A percentile compares a stretch with the other conserved stretches of the same genome.
phyloP scores from a whole-genome alignment of 176 grass and related monocot species.

The Zizania latifolia region DNA sequence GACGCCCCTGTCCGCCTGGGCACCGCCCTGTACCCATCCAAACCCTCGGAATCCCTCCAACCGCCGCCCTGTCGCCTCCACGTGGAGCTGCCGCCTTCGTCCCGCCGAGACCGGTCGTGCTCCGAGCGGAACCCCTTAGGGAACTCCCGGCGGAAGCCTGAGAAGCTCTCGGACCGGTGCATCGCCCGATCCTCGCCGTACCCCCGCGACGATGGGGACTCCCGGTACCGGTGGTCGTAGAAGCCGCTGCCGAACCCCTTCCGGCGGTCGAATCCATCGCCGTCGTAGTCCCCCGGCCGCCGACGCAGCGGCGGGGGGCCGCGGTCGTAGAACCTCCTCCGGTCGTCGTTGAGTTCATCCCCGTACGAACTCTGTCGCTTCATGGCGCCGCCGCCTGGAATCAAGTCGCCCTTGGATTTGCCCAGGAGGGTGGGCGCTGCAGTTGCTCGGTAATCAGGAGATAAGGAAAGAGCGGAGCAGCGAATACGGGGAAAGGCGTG shows the following conservation, averaged over 20 bases:
- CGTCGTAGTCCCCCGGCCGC: slow-evolving; percentile 33
- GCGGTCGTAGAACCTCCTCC: slow-evolving; percentile 45
- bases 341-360: slow-evolving; percentile 52
- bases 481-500: slow-evolving; percentile 41
- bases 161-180: slow-evolving; percentile 76
- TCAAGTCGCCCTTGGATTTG: slow-evolving; percentile 8
- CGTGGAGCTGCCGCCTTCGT: slow-evolving; percentile 36
- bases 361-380: slow-evolving; percentile 81
- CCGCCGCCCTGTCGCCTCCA: slow-evolving; percentile 48
- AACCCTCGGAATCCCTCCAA: slow-evolving; percentile 28
- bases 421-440: background rate
- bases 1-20: slow-evolving; percentile 34
- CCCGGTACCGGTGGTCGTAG: slow-evolving; percentile 46
- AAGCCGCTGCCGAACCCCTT: slow-evolving; percentile 37
- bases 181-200: slow-evolving; percentile 38
- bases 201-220: slow-evolving; percentile 49
- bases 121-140: slow-evolving; percentile 91
- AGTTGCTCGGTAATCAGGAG: background rate
- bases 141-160: slow-evolving; percentile 68
- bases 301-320: slow-evolving; percentile 26
- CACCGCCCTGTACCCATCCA: slow-evolving; percentile 17
- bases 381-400: slow-evolving; percentile 32
- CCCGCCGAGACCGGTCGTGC: slow-evolving; percentile 54
- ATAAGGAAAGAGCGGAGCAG: slow-evolving; percentile 31
- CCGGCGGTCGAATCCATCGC: slow-evolving; percentile 52